These are phyloP conservation scores for Trichoderma sp. DNA, from an alignment of 2,329 filamentous ascomycete species.

Conservation along the genomic window DNA sequence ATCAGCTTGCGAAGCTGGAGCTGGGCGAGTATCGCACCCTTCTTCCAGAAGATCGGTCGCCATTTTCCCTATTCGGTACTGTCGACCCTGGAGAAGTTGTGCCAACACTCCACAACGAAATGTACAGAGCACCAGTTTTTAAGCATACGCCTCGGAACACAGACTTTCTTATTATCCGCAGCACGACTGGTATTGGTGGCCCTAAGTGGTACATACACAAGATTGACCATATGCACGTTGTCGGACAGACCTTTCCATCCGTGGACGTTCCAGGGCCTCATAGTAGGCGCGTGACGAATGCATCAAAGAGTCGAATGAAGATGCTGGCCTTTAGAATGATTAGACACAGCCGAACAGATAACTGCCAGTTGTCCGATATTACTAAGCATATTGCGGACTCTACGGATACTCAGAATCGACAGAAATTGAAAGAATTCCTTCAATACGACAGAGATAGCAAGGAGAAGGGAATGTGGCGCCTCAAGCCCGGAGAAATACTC, in stretches of 20 bases:
- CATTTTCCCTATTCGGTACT: constrained; percentile 91
- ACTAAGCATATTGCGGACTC: constrained; percentile 91
- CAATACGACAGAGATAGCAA: constrained; percentile 74
- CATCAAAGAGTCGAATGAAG: constrained; percentile 94
- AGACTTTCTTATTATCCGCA: constrained; percentile 86
- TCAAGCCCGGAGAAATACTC: constrained; percentile 68
- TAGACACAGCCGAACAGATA: constrained; percentile 66
- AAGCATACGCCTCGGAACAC: constrained; percentile 73
- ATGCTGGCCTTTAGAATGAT: constrained; percentile 93
- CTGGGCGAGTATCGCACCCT: constrained; percentile 87
- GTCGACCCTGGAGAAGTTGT: constrained; percentile 89
- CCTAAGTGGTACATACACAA: constrained; percentile 80
- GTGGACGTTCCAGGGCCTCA: constrained; percentile 92
- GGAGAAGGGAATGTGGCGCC: constrained; percentile 77
- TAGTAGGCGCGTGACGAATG: constrained; percentile 91
- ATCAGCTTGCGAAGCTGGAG: constrained; percentile 72
- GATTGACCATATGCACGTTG: constrained; percentile 85
- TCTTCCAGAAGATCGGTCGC: constrained; percentile 90
- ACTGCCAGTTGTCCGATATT: constrained; percentile 76
- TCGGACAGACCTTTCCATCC: constrained; percentile 89
- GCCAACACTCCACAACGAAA: constrained; percentile 87
- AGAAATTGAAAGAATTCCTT: constrained; percentile 96
- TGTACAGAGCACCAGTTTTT: constrained; percentile 94
- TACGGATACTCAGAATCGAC: constrained; percentile 90
- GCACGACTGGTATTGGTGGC: constrained; percentile 73